Evolutionary conservation across 192 early-diverging fungal genomes (phyloP).

Genomic region (Gigaspora rosea): DNA sequence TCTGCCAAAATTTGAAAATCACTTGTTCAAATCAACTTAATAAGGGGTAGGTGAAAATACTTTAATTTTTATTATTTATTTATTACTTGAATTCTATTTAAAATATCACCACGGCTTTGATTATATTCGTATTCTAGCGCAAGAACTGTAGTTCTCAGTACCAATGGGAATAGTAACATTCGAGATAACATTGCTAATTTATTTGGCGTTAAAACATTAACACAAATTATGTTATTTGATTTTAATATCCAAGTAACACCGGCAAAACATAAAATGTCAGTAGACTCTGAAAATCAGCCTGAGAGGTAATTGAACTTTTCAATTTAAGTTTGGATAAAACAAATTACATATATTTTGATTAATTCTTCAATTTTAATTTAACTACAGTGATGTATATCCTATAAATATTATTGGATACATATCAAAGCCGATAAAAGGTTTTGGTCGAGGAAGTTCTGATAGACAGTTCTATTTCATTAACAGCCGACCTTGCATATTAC

Average conservation of each 20-base stretch:
- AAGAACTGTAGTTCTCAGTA: constrained; percentile 52
- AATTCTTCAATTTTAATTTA: constrained; percentile 4
- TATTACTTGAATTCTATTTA: not conserved
- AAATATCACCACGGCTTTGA: not conserved
- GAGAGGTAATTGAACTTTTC: constrained; percentile 1
- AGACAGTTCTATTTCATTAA: constrained; percentile 91
- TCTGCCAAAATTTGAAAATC: constrained; percentile 69
- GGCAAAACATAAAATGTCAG: not conserved
- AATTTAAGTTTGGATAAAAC: not conserved
- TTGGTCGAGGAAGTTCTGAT: constrained; percentile 75
- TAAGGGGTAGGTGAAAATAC: constrained; percentile 48
- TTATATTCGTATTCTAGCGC: constrained; percentile 43
- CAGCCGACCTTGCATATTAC: constrained; percentile 83
- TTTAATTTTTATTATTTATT: not conserved
- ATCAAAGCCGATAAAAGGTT: constrained; percentile 63
- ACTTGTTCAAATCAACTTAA: constrained; percentile 59
- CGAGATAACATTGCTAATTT: constrained; percentile 75
- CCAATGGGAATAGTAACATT: constrained; percentile 60
- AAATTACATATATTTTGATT: constrained; percentile 16
- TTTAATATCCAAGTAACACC: constrained; percentile 39
- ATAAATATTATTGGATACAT: constrained; percentile 51
- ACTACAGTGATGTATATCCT: constrained; percentile 19
- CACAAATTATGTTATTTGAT: constrained; percentile 51
- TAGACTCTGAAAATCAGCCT: not conserved
- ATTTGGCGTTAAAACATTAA: constrained; percentile 65